Base-by-base conservation (phyloP, 352 stramenopile genomes). In the Thraustotheca clavata region DNA sequence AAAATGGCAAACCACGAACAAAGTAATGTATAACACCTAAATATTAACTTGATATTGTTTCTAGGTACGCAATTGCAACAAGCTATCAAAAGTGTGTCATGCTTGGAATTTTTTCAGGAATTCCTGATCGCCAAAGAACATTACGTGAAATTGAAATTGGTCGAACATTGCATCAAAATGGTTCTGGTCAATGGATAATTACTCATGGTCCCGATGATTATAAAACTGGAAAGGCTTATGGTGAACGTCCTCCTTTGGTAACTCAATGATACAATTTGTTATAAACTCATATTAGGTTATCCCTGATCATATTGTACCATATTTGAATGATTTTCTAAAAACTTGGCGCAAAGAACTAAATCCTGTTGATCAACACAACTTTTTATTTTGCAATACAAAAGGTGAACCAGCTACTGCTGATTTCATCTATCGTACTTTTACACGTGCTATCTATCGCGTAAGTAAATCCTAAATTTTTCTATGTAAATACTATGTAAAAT, bases 101-200 rank as follows among this genome's bases (percentile, higher is more conserved):
- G 49, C 57, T 89, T 8, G 70, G 74, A 12, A 80, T 89, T 29
- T 86, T 89, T 73, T 70, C 79, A 8, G 76, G 68, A 38, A 69
- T 89, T 35, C 79, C 79, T 3, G 79, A 89, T 74, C 69, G 77
- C 49, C 79, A 89, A 62, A 69, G 79, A 27, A 89, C 77, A 4
- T 76, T 87, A 31, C 67, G 77, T 55, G 79, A 89, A 59, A 59
- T 89, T 27, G 77, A 86, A 49, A 66, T 89, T 20, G 77, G 73
- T 29, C 67, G 67, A 35, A 83, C 76, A 14, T 73, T 89, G 55
- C 52, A 83, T 12, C 73, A 76, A 59, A 59, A 76, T 16, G 59
- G 65, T 24, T 59, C 62, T 1, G 47, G 49, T 16, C 67, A 63
- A 38, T 88, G 76, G 75, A 48, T 68, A 0, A 76, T 89, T 24